A percentile compares a stretch with the other conserved stretches of the same genome.
Evolutionary conservation across 305 asterid species (phyloP).

Genomic region (Fraxinus ornus): DNA sequence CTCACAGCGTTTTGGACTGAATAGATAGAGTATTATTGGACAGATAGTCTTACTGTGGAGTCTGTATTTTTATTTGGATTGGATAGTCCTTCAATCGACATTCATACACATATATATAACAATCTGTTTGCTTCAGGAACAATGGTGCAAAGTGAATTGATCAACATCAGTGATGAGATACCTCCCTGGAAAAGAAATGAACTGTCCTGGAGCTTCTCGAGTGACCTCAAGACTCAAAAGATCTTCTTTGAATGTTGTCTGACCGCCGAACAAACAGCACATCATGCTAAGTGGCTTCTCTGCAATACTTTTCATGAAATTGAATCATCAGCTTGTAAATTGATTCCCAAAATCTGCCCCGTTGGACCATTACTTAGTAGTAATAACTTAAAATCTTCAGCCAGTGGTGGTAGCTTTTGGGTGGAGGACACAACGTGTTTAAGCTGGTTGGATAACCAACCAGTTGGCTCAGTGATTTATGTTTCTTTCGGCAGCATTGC

Average conservation of each 20-base stretch:
- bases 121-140: not conserved
- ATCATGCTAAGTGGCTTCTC: constrained; percentile 13
- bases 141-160: no score
- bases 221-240: constrained; percentile 28
- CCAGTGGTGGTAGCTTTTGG: not conserved
- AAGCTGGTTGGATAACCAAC: constrained; percentile 29
- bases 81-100: not conserved
- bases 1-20: not conserved
- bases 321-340: constrained; percentile 22
- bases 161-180: no score
- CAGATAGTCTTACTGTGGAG: not conserved
- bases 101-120: not conserved
- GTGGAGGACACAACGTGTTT: constrained; percentile 25
- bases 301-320: constrained; percentile 24
- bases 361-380: constrained; percentile 20
- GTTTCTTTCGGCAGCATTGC: constrained; percentile 51
- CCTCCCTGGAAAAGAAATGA: constrained; percentile 10
- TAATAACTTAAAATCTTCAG: not conserved
- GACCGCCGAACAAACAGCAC: not conserved
- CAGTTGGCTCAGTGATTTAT: constrained; percentile 39
- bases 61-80: not conserved
- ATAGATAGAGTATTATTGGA: not conserved
- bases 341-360: constrained; percentile 15
- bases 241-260: constrained; percentile 26
- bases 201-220: constrained; percentile 30